Evolutionary conservation across 768 basidiomycete species (phyloP).

Genomic region (Boletus rex-veris): DNA sequence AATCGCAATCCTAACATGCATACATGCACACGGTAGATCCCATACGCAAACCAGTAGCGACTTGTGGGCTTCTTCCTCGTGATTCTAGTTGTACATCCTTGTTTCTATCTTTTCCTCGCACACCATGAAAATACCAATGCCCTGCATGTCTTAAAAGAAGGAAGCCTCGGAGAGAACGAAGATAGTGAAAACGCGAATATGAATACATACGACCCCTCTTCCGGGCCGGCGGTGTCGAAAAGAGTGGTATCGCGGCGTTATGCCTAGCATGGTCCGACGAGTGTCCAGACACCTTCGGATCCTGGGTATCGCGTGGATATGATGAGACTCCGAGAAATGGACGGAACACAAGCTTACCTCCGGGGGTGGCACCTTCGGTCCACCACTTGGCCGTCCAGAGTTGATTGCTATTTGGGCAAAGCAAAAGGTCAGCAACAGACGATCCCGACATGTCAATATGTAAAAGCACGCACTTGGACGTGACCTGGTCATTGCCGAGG

Average conservation of each 20-base stretch:
- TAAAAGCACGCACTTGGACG: slow-evolving; percentile 35
- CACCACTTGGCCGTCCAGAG: slow-evolving; percentile 19
- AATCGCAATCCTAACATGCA: too few species aligned
- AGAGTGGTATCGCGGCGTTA: not conserved
- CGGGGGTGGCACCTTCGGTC: slow-evolving; percentile 7
- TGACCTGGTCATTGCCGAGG: slow-evolving; percentile 37
- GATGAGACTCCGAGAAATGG: not conserved
- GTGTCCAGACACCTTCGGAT: slow-evolving; percentile 8
- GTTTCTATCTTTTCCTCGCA: too few species aligned
- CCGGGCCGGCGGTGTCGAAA: too few species aligned
- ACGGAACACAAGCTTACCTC: not conserved
- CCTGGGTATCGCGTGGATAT: not conserved
- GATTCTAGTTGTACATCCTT: too few species aligned
- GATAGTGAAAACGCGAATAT: too few species aligned
- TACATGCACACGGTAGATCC: too few species aligned
- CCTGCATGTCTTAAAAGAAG: too few species aligned
- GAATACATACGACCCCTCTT: too few species aligned
- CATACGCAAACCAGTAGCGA: too few species aligned
- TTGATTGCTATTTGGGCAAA: not conserved
- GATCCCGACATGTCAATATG: not conserved
- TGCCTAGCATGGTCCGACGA: slow-evolving; percentile 13
- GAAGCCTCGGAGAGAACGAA: too few species aligned
- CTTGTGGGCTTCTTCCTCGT: too few species aligned
- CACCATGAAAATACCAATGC: too few species aligned
- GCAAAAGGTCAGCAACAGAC: not conserved